phyloP scores from a whole-genome alignment of 2,329 filamentous ascomycete species.

The Seiridium cupressi region DNA sequence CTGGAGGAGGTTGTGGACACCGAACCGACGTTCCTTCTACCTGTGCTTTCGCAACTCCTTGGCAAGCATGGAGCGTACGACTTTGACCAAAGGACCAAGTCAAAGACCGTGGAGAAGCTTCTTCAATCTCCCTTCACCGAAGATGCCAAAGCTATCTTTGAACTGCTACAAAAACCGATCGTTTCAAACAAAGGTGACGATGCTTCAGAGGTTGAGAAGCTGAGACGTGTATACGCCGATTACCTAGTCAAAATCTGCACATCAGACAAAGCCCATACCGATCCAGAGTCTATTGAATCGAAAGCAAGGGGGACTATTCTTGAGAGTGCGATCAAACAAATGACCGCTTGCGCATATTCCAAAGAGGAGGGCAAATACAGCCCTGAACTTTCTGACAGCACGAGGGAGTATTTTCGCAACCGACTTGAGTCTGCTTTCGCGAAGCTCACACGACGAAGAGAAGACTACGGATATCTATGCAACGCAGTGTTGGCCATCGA shows the following conservation, averaged over 20 bases:
- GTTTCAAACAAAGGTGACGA: constrained; percentile 22
- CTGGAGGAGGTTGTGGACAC: constrained; percentile 65
- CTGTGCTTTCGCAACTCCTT: constrained; percentile 67
- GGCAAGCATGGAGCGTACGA: constrained; percentile 69
- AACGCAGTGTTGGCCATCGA: constrained; percentile 54
- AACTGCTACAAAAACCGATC: constrained; percentile 45
- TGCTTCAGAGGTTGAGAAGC: constrained; percentile 35
- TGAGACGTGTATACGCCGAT: constrained; percentile 49
- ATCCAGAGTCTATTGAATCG: constrained; percentile 24
- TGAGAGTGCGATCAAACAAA: constrained; percentile 45
- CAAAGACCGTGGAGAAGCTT: constrained; percentile 78
- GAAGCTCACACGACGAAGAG: constrained; percentile 52
- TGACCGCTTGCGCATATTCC: constrained; percentile 56
- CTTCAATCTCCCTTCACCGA: constrained; percentile 58
- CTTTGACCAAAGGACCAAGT: constrained; percentile 84
- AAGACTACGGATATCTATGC: constrained; percentile 53
- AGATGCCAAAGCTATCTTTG: constrained; percentile 53
- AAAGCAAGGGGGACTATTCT: constrained; percentile 32
- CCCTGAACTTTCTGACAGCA: constrained; percentile 48
- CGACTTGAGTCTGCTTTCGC: constrained; percentile 58
- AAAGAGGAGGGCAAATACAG: constrained; percentile 36
- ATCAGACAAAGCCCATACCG: constrained; percentile 29
- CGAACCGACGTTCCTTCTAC: constrained; percentile 56
- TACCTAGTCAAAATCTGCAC: constrained; percentile 54
- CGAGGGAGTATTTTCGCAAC: constrained; percentile 53